Base-by-base conservation (phyloP, 139 green algal species). In the Chlamydomonas asymmetrica region DNA sequence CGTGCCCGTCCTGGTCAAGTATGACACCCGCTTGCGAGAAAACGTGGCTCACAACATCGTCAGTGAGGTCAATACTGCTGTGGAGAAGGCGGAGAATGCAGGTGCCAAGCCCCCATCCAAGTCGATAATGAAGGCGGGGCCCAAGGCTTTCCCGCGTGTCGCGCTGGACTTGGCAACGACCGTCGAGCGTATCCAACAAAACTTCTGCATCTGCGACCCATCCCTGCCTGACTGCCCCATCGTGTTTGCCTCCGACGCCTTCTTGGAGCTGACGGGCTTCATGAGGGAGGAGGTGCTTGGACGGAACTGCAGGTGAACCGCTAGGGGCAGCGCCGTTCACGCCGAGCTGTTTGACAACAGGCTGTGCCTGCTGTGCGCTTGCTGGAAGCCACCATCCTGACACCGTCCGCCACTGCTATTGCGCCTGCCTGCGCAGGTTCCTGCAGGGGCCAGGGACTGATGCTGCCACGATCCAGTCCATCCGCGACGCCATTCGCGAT, bases 101-200 rank as follows among this genome's bases (percentile, higher is more conserved):
- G 74, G 82, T 49, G 49, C 70, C 72, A 70, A 66, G 52, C 35
- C 38, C 20, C 56, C 65, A 4, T 66, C 40, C 27, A 54, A 32
- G 20, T 27, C 52, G 5, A 32, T 54, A 4, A 41, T 41, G 2
- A 39, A 54, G 1, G 69, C 62, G 16, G 61, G 59, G 3, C 82
- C 90, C 18, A 94, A 93, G 73, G 60, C 84, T 16, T 96, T 97
- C 54, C 92, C 91, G 0, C 89, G 94, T 63, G 90, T 95, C 32
- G 95, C 92, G 2, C 78, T 99, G 39, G 96, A 99, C 76, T 85
- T 99, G 79, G 96, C 95, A 22, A 98, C 96, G 52, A 98, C 95
- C 2, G 91, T 99, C 71, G 96, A 99, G 85, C 92, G 95, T 70
- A 97, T 99, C 66, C 93, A 99, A 88, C 94, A 98, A 79, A 98